A percentile compares a stretch with the other conserved stretches of the same genome.
phyloP scores from a whole-genome alignment of 1,139 yeast genomes.

The Pichia cactophila region DNA sequence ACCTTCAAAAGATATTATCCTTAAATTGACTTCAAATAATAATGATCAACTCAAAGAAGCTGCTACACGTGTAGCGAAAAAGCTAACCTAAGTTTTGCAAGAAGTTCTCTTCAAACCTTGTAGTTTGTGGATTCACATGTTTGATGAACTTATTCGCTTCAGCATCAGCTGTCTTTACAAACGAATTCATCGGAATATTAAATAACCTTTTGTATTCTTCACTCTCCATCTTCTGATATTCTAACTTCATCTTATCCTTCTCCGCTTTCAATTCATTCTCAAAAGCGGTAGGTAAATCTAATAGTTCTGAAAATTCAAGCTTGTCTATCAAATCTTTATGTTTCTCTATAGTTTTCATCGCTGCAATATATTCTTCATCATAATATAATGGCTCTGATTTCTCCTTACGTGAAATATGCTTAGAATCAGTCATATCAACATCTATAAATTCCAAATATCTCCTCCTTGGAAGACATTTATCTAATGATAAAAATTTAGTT shows the following conservation, averaged over 20 bases:
- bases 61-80: background rate
- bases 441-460: conserved; percentile 41
- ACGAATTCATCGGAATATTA: conserved; percentile 14
- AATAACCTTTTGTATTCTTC: conserved; percentile 12
- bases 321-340: conserved; percentile 12
- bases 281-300: conserved; percentile 13
- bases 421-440: conserved; percentile 29
- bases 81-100: background rate
- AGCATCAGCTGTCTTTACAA: conserved; percentile 20
- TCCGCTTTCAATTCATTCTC: conserved; percentile 15
- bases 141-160: conserved; percentile 10
- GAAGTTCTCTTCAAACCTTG: conserved; percentile 15
- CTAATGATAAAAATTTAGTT: conserved; percentile 72
- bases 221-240: conserved; percentile 7
- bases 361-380: conserved; percentile 38
- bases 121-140: conserved; percentile 25
- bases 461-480: conserved; percentile 68
- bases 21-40: background rate
- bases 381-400: conserved; percentile 14
- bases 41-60: conserved; percentile 6
- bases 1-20: conserved; percentile 1
- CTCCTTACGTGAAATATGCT: conserved; percentile 36
- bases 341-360: conserved; percentile 38
- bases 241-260: conserved; percentile 10
- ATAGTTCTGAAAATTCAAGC: conserved; percentile 10